Base-by-base conservation (phyloP, 208 protist species). In the Trypanosoma theileri region DNA sequence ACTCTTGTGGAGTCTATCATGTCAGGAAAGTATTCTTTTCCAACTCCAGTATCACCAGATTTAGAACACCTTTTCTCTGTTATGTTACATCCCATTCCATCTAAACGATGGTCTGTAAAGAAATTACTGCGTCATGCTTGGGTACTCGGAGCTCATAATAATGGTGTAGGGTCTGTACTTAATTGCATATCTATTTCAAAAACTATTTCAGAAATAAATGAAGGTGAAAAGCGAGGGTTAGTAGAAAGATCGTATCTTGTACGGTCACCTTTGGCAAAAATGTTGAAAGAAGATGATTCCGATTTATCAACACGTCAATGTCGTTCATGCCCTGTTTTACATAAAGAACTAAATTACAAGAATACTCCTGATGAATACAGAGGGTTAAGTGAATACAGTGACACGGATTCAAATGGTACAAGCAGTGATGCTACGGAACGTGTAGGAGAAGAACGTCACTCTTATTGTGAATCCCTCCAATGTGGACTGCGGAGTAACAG, bases 101-200 rank as follows among this genome's bases (percentile, higher is more conserved):
- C 12, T 0, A 74, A 87, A 70, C 80, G 96, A 21, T 91, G 85
- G 81, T 81, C 90, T 22, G 75, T 97, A 31, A 80, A 73, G 40
- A 77, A 97, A 71, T 73, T 98, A 46, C 71, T 89, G 63, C 53
- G 71, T 31, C 87, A 93, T 71, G 78, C 77, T 9, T 95, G 87
- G 84, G 79, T 95, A 62, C 10, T 63, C 17, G 76, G 76, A 8
- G 50, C n/a, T n/a, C n/a, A 51, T 11, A 50, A 67, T 19, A 50
- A 24, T 41, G 17, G 16, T 21, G 22, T 22, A 17, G 31, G 11
- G 11, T 42, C 44, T 17, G 13, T 24, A 16, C 16, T 16, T n/a
- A 41, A 14, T 40, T 14, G 17, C 4, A 14, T 19, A 3, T 2
- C 48, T 11, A 9, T n/a, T 53, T 28, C 28, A 28, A 11, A n/a